Evolutionary conservation across 108 stramenopile species (phyloP).

Genomic region (Cyclostephanos invisitatus): DNA sequence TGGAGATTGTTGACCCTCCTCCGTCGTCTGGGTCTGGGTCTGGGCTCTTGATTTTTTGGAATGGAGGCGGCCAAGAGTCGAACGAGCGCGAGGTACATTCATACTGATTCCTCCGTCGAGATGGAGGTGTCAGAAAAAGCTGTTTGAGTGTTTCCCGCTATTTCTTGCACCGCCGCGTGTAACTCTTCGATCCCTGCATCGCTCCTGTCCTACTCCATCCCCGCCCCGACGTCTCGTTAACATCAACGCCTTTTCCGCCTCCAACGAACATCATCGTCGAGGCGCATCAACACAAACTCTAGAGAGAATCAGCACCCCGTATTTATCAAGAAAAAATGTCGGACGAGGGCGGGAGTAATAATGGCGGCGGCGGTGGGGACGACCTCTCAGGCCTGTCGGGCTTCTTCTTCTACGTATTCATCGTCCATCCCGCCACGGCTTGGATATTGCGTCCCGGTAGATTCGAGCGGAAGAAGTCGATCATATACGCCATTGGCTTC

Average conservation of each 20-base stretch:
- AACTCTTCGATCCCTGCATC: too few species aligned
- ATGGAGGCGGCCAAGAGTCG: too few species aligned
- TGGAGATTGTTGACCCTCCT: too few species aligned
- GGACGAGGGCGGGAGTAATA: constrained; percentile 36
- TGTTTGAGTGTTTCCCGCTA: too few species aligned
- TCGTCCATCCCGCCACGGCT: constrained; percentile 95
- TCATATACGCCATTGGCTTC: constrained; percentile 94
- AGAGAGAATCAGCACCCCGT: background rate
- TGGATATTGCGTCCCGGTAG: constrained; percentile 96
- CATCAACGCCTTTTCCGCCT: background rate
- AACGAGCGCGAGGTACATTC: too few species aligned
- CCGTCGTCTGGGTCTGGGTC: too few species aligned
- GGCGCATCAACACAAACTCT: background rate
- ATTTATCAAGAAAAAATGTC: constrained; percentile 41
- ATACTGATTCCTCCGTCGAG: too few species aligned
- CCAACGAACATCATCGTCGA: background rate
- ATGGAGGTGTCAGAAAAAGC: too few species aligned
- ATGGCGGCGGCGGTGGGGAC: constrained; percentile 62
- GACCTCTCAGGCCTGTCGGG: constrained; percentile 88
- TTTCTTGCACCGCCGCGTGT: too few species aligned
- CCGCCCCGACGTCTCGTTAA: background rate
- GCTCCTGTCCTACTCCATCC: too few species aligned
- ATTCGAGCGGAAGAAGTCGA: constrained; percentile 89
- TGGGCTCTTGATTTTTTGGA: too few species aligned
- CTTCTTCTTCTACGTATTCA: constrained; percentile 96